Percentiles rank a stretch among this genome's conserved stretches.
phyloP scores from a whole-genome alignment of 257 asterid species.

The Cordia subcordata region DNA sequence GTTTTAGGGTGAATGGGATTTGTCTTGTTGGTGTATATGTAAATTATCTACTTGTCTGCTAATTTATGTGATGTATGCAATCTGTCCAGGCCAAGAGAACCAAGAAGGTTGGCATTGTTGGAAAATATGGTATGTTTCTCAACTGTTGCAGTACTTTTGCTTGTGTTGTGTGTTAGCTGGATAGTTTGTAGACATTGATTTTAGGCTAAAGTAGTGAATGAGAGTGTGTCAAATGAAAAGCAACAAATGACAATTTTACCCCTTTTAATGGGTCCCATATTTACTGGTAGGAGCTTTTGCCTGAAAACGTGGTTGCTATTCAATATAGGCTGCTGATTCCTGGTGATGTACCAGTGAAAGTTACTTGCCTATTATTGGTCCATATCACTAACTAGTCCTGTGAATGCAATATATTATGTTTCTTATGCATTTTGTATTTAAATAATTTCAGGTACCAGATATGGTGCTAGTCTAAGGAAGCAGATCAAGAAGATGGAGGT shows the following conservation, averaged over 20 bases:
- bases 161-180: background rate
- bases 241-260: too few relatives aligned
- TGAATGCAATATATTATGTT: background rate
- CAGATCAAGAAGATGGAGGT: constrained; percentile 65
- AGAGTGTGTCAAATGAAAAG: too few relatives aligned
- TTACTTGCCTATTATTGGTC: too few relatives aligned
- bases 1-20: too few relatives aligned
- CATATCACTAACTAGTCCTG: background rate
- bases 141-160: background rate
- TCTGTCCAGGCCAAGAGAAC: constrained; percentile 53
- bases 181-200: background rate
- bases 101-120: constrained; percentile 61
- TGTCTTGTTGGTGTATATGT: too few relatives aligned
- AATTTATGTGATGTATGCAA: background rate
- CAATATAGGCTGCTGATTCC: too few relatives aligned
- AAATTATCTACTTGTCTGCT: background rate
- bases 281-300: too few relatives aligned
- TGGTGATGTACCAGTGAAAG: too few relatives aligned
- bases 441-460: constrained; percentile 47
- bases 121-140: constrained; percentile 39
- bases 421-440: background rate
- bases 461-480: constrained; percentile 65
- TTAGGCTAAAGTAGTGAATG: background rate
- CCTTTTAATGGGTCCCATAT: too few relatives aligned
- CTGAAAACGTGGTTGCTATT: too few relatives aligned